phyloP scores from a whole-genome alignment of 306 rosid genomes.

The Trifolium pratense region DNA sequence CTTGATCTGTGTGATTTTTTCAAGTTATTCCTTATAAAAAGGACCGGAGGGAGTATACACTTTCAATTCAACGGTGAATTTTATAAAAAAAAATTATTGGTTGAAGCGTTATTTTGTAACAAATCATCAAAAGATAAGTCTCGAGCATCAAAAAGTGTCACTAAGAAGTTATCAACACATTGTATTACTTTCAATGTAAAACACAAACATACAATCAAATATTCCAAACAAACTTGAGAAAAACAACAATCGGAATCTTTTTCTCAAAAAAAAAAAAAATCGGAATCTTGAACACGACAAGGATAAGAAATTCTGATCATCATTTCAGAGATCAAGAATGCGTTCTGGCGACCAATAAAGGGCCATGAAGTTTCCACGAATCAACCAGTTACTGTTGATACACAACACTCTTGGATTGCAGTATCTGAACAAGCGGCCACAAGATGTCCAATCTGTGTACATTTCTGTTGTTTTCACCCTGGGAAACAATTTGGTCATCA shows the following conservation, averaged over 20 bases:
- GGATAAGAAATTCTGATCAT: slow-evolving; percentile 31
- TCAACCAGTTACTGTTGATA: slow-evolving; percentile 42
- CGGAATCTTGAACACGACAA: slow-evolving; percentile 35
- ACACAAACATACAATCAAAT: slow-evolving; percentile 42
- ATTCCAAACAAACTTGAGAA: slow-evolving; percentile 28
- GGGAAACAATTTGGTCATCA: slow-evolving; percentile 42
- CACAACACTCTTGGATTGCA: slow-evolving; percentile 71
- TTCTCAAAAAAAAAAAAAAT: slow-evolving; percentile 30
- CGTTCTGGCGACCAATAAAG: slow-evolving; percentile 44
- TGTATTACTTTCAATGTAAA: slow-evolving; percentile 35
- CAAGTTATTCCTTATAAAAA: no score
- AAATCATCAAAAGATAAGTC: neutral
- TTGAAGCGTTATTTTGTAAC: no score
- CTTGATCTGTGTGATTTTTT: no score
- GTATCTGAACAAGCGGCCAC: slow-evolving; percentile 91
- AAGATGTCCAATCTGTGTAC: slow-evolving; percentile 89
- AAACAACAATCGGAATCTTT: slow-evolving; percentile 38
- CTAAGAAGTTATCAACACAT: neutral
- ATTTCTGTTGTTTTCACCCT: slow-evolving; percentile 84
- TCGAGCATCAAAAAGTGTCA: neutral
- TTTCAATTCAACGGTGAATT: no score
- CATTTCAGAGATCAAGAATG: slow-evolving; percentile 41
- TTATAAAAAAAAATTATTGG: no score
- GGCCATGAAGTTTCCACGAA: slow-evolving; percentile 32
- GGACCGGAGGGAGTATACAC: no score